Evolutionary conservation across 768 basidiomycete species (phyloP).

Genomic region (Auricularia heimuer): DNA sequence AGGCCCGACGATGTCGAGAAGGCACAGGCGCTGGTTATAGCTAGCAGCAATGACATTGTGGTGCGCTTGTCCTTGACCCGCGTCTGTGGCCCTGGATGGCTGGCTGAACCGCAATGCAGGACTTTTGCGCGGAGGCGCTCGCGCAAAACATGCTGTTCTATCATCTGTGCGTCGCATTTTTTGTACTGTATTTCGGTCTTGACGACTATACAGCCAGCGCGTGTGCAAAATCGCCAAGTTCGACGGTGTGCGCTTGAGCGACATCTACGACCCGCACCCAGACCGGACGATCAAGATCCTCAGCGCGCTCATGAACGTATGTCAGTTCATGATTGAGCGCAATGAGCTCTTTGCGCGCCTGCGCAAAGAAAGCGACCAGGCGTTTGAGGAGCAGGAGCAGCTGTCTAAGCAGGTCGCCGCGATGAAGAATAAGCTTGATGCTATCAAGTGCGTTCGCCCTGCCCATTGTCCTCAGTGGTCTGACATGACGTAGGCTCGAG

Average conservation of each 20-base stretch:
- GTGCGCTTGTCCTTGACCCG: conserved; percentile 26
- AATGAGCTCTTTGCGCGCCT: conserved; percentile 51
- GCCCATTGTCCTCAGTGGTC: not conserved
- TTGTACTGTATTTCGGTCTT: not conserved
- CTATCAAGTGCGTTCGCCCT: conserved; percentile 41
- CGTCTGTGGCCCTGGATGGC: not conserved
- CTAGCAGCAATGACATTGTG: conserved; percentile 38
- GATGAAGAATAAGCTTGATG: conserved; percentile 40
- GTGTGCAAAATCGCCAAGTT: conserved; percentile 66
- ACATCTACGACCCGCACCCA: conserved; percentile 62
- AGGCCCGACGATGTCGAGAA: conserved; percentile 47
- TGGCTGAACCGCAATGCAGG: conserved; percentile 31
- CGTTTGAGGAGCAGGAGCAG: conserved; percentile 54
- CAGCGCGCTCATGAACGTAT: conserved; percentile 87
- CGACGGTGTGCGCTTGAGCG: conserved; percentile 66
- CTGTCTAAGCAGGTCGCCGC: conserved; percentile 39
- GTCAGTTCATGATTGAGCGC: conserved; percentile 79
- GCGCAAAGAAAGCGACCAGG: conserved; percentile 44
- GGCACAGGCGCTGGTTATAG: conserved; percentile 46
- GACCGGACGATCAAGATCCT: conserved; percentile 67
- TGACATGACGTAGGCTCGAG: conserved; percentile 27
- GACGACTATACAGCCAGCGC: conserved; percentile 36
- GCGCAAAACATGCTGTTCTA: conserved; percentile 55
- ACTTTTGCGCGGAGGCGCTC: conserved; percentile 51
- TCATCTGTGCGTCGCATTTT: conserved; percentile 44